Base-by-base conservation (phyloP, 83 land plant genomes). In the Thuja plicata region DNA sequence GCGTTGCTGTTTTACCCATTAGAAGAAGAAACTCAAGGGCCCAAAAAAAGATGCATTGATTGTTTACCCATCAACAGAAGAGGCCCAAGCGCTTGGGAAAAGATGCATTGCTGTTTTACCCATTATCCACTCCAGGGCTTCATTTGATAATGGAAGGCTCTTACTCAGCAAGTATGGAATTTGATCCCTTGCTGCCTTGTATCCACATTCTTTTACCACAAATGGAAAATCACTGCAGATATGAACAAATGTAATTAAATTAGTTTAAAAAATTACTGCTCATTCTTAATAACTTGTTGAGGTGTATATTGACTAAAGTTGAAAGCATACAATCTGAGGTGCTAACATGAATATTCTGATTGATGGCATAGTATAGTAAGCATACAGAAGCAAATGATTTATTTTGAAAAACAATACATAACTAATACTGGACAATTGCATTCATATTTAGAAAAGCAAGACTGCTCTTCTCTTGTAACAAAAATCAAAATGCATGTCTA, bases 151-250 rank as follows among this genome's bases (percentile, higher is more conserved):
- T 5, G 81, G 46, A 11, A 92, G 57, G 54, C 87, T 74, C 19
- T 62, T 55, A 79, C 89, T 86, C 50, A 92, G 91, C 37, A 93
- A 71, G 5, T 79, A 43, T 15, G 89, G 87, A 30, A 91, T 92
- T 41, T 92, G 90, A 46, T 90, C 93, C 89, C 87, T 93, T 54
- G 95, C 96, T 71, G 89, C 95, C 83, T 93, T 91, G 86, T 97
- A 96, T 12, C 98, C 98, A 86, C 98, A 94, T 85, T 96, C 98
- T 9, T 92, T 88, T 3, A 94, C 93, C 77, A 96, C 97, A 86
- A 88, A 97, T 13, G 99, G 99, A 90, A 97, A 97, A 74, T 97
- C 99, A 91, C 99, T 97, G 95, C 90, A 91, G 52, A 48, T 74
- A 38, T 32, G 57, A 5, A 13, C 19, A 76, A 81, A 88, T 11